Percentiles rank a stretch among this genome's conserved stretches.
Conservation (phyloP, 2,329 filamentous ascomycete species). For the Acrodontium crateriforme region DNA sequence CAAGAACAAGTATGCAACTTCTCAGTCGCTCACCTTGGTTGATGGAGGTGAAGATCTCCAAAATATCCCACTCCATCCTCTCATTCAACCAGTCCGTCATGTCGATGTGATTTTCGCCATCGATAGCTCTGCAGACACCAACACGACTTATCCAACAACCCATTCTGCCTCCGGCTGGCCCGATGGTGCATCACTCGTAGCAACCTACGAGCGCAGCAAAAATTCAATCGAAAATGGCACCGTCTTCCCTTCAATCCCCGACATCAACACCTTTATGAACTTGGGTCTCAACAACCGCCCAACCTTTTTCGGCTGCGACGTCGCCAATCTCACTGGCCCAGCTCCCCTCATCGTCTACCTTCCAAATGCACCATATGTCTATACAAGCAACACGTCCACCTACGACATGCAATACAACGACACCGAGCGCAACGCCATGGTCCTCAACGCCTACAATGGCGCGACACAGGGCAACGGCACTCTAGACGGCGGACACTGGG, state of each 20-base stretch:
- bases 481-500: conserved; percentile 59
- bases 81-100: conserved; percentile 57
- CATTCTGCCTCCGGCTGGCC: conserved; percentile 47
- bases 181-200: conserved; percentile 60
- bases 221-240: conserved; percentile 51
- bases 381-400: conserved; percentile 65
- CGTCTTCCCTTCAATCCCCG: conserved; percentile 58
- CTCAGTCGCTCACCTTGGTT: conserved; percentile 50
- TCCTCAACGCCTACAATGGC: conserved; percentile 73
- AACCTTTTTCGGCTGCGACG: conserved; percentile 63
- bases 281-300: conserved; percentile 59
- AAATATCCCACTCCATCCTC: conserved; percentile 65
- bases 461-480: conserved; percentile 75
- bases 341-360: conserved; percentile 73
- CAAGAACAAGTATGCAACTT: conserved; percentile 44
- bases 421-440: conserved; percentile 59
- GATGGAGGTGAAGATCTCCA: conserved; percentile 68
- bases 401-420: conserved; percentile 53
- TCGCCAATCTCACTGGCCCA: conserved; percentile 44
- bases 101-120: conserved; percentile 74
- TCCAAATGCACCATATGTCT: conserved; percentile 54
- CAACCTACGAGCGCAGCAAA: conserved; percentile 56
- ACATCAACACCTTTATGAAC: conserved; percentile 65
- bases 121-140: conserved; percentile 63
- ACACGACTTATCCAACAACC: conserved; percentile 16